phyloP scores from a whole-genome alignment of 2,329 filamentous ascomycete genomes.

The Aaosphaeria pasadenensis region DNA sequence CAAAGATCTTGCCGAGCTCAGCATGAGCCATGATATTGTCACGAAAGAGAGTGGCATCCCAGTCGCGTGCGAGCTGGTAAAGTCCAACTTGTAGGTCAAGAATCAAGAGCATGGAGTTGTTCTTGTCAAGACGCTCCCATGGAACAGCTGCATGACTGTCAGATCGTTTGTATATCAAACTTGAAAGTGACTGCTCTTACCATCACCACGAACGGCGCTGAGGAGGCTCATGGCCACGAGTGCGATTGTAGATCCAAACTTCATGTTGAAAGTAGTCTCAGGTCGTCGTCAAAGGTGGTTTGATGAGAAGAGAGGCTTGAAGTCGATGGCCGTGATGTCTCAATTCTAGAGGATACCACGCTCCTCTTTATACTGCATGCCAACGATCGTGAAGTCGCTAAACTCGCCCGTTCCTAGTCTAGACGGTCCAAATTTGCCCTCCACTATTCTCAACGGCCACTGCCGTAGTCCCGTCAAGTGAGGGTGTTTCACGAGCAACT shows the following conservation, averaged over 20 bases:
- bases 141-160: slow-evolving; percentile 28
- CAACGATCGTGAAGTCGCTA: too few relatives aligned
- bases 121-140: slow-evolving; percentile 43
- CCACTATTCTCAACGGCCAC: too few relatives aligned
- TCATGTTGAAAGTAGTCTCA: slow-evolving; percentile 21
- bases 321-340: not conserved
- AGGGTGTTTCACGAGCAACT: too few relatives aligned
- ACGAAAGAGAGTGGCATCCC: slow-evolving; percentile 61
- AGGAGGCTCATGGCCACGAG: slow-evolving; percentile 24
- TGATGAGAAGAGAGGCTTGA: not conserved
- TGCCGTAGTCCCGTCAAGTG: too few relatives aligned
- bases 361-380: too few relatives aligned
- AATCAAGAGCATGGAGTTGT: slow-evolving; percentile 50
- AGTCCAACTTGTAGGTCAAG: slow-evolving; percentile 61
- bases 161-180: slow-evolving; percentile 5
- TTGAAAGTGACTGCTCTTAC: slow-evolving; percentile 10
- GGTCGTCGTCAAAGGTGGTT: not conserved
- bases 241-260: slow-evolving; percentile 24
- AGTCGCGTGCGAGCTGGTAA: slow-evolving; percentile 62
- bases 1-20: slow-evolving; percentile 62
- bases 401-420: too few relatives aligned
- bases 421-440: too few relatives aligned
- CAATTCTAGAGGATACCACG: too few relatives aligned
- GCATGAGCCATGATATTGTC: slow-evolving; percentile 68
- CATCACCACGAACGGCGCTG: slow-evolving; percentile 27